A percentile compares a stretch with the other conserved stretches of the same genome.
These are phyloP conservation scores for Fusarium poae DNA, from an alignment of 2,329 filamentous ascomycete species.

Conservation along the genomic window DNA sequence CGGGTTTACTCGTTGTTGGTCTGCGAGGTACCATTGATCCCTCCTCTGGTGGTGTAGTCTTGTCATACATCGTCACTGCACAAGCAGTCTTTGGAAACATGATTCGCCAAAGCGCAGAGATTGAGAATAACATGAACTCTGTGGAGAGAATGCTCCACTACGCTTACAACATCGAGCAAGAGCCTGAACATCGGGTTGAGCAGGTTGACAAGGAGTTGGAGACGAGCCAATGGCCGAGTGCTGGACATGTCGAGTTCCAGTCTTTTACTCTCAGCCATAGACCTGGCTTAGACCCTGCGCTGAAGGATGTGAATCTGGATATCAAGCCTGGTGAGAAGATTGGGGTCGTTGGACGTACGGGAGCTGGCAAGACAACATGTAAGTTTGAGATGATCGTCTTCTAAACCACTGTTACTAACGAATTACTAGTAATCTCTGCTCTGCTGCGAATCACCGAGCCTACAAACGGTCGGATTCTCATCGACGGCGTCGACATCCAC, in stretches of 20 bases:
- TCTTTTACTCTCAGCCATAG: slow-evolving; percentile 28
- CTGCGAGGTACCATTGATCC: slow-evolving; percentile 29
- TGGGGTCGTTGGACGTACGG: slow-evolving; percentile 27
- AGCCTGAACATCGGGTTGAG: slow-evolving; percentile 6
- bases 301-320: slow-evolving; percentile 18
- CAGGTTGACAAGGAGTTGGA: slow-evolving; percentile 8
- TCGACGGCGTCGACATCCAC: slow-evolving; percentile 28
- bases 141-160: slow-evolving; percentile 95
- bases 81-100: slow-evolving; percentile 69
- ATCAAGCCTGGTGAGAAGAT: slow-evolving; percentile 25
- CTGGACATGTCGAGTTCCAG: slow-evolving; percentile 24
- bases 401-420: not conserved
- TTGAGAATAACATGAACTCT: slow-evolving; percentile 95
- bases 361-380: slow-evolving; percentile 33
- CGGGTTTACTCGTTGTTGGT: slow-evolving; percentile 22
- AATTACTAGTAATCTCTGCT: slow-evolving; percentile 17
- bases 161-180: slow-evolving; percentile 64
- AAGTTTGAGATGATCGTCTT: accelerated
- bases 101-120: slow-evolving; percentile 65
- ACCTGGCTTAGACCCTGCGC: slow-evolving; percentile 17
- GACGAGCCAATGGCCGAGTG: not conserved
- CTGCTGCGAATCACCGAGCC: slow-evolving; percentile 24
- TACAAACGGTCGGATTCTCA: slow-evolving; percentile 24
- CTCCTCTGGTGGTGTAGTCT: slow-evolving; percentile 25
- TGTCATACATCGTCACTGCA: slow-evolving; percentile 56